Evolutionary conservation across 345 rosid genomes (phyloP).

Genomic region (Eucalyptus dawsonii): DNA sequence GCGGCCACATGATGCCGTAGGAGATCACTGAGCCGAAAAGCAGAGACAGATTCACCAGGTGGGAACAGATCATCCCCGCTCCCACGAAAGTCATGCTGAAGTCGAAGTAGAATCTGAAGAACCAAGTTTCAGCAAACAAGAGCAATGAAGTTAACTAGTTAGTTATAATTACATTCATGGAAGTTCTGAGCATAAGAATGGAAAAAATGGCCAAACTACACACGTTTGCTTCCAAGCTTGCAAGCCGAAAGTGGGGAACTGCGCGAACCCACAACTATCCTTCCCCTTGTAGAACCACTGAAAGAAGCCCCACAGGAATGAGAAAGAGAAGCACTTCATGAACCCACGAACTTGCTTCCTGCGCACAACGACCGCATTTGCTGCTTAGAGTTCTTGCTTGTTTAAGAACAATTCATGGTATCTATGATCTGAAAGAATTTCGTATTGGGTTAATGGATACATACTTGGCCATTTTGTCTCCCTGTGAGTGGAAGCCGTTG

Average conservation of each 20-base stretch:
- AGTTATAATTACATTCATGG: not conserved
- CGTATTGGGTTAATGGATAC: not conserved
- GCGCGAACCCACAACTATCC: slow-evolving; percentile 62
- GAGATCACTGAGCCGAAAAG: slow-evolving; percentile 80
- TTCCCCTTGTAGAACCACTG: slow-evolving; percentile 76
- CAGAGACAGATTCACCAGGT: slow-evolving; percentile 78
- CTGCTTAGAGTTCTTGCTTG: not conserved
- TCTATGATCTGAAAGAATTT: too few relatives aligned
- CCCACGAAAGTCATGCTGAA: slow-evolving; percentile 80
- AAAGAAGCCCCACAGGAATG: slow-evolving; percentile 89
- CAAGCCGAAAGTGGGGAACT: slow-evolving; percentile 83
- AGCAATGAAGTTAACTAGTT: not conserved
- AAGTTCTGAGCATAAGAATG: not conserved
- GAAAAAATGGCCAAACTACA: not conserved
- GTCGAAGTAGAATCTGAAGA: slow-evolving; percentile 71
- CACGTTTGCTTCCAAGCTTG: slow-evolving; percentile 87
- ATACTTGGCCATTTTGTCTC: slow-evolving; percentile 63
- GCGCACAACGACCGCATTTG: not conserved
- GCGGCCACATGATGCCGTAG: slow-evolving; percentile 88
- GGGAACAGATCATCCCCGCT: slow-evolving; percentile 93
- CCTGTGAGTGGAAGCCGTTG: slow-evolving; percentile 84
- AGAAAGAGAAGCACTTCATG: slow-evolving; percentile 58
- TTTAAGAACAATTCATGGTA: not conserved
- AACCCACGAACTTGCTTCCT: slow-evolving; percentile 76
- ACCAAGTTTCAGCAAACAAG: not conserved